Evolutionary conservation across 2,329 filamentous ascomycete species (phyloP), one percentile per base, ranked within the genome.

Genomic region (Alternaria incomplexa): DNA sequence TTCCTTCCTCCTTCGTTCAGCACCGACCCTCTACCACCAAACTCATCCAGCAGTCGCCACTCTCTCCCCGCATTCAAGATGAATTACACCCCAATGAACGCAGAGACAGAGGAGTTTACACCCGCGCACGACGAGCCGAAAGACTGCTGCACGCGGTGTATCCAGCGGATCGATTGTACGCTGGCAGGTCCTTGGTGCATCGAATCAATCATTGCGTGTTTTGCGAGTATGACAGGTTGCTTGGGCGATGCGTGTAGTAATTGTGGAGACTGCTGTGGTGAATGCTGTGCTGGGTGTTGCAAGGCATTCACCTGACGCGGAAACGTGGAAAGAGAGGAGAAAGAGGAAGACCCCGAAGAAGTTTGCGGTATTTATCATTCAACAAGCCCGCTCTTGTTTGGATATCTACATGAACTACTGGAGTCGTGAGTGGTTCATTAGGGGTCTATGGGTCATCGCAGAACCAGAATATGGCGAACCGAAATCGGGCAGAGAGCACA

Each of bases 81-180:
- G 70, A 63, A 71, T 6, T 73, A 73, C 62, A 59, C 62, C n/a
- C 65, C 65, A 1, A 36, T 63, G 7, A 50, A 61, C 28, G 15
- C 45, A 0, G 28, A 50, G 8, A 48, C 30, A 6, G 67, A 70
- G 15, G 62, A 70, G 10, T 61, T 58, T 5, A 63, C 47, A n/a
- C 22, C 32, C 3, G 45, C 50, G 9, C 63, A 62, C 23, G 63
- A 50, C 26, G 65, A 66, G 22, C 43, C 62, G 11, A 40, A 60
- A 26, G 64, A 66, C 6, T 56, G 63, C 23, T 64, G 62, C 22
- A 60, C 63, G 1, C 45, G 60, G 10, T 70, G 62, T 12, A 22
- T 63, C 3, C 43, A 44, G 8, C 40, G 51, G 9, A 10, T 58
- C 2, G 60, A 67, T 17, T 64, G 62, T n/a, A 63, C 64, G 11